These are phyloP conservation scores for Wakefieldia striispora DNA, from an alignment of 768 basidiomycete genomes.

Conservation along the genomic window DNA sequence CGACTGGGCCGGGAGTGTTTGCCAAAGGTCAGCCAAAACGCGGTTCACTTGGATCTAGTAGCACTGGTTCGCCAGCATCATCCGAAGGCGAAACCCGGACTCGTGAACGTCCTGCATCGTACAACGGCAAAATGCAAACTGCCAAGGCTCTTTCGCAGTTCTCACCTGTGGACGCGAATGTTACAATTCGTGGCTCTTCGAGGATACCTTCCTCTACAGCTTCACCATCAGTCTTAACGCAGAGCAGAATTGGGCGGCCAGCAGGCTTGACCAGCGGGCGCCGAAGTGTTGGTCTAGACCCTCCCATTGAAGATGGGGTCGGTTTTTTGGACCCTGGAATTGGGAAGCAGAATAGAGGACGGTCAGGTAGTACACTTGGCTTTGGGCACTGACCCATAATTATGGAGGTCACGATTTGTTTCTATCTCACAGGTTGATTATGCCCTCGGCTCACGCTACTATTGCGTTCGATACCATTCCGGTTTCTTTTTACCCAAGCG, in stretches of 20 bases:
- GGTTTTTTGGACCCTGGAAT: conserved; percentile 15
- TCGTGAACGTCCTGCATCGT: conserved; percentile 30
- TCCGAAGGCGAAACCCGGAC: conserved; percentile 25
- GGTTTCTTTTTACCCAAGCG: conserved; percentile 8
- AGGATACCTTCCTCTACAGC: conserved; percentile 39
- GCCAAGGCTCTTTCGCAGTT: conserved; percentile 42
- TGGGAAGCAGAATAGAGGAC: conserved; percentile 24
- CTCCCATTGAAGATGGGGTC: conserved; percentile 17
- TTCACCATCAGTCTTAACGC: conserved; percentile 34
- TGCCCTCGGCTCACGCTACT: conserved; percentile 10
- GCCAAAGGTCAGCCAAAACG: conserved; percentile 50
- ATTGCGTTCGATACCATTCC: conserved; percentile 11
- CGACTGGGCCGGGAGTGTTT: conserved; percentile 47
- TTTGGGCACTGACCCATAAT: conserved; percentile 19
- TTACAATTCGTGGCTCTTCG: conserved; percentile 46
- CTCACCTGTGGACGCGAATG: conserved; percentile 42
- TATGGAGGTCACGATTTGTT: conserved; percentile 15
- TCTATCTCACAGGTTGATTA: conserved; percentile 7
- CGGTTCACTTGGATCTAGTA: conserved; percentile 57
- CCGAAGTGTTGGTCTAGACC: conserved; percentile 39
- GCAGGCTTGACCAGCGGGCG: conserved; percentile 40
- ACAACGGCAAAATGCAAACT: conserved; percentile 20
- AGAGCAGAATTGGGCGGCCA: conserved; percentile 47
- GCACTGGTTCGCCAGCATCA: conserved; percentile 26
- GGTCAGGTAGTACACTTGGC: conserved; percentile 27